A percentile compares a stretch with the other conserved stretches of the same genome.
Conservation (phyloP, 2,329 filamentous ascomycete species). For the Bretziella fagacearum region DNA sequence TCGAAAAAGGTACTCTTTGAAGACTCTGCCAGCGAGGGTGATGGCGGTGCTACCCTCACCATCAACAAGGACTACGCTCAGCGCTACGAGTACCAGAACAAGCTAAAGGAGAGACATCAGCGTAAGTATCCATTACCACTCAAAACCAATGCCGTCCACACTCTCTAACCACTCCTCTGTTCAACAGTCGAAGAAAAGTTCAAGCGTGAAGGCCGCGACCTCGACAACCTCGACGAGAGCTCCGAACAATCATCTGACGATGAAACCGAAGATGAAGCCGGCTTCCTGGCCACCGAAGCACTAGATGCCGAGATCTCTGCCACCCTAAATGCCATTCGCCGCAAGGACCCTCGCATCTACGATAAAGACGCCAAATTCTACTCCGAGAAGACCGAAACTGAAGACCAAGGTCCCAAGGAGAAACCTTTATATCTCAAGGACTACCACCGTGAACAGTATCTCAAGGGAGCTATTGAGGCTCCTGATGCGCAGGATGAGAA, state of each 20-base stretch:
- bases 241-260: constrained; percentile 51
- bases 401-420: constrained; percentile 35
- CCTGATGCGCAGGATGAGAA: constrained; percentile 22
- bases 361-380: constrained; percentile 69
- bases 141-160: not conserved
- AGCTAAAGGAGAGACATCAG: constrained; percentile 68
- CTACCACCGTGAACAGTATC: constrained; percentile 81
- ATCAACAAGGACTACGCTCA: constrained; percentile 83
- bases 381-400: constrained; percentile 38
- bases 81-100: constrained; percentile 93
- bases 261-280: constrained; percentile 81
- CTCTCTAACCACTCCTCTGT: not conserved
- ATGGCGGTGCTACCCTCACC: constrained; percentile 41
- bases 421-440: constrained; percentile 76
- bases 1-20: constrained; percentile 39
- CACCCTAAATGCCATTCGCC: constrained; percentile 71
- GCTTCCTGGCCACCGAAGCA: constrained; percentile 67
- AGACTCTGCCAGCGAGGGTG: constrained; percentile 27
- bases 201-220: constrained; percentile 45
- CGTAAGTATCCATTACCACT: constrained; percentile 29
- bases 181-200: constrained; percentile 74
- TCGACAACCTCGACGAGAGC: constrained; percentile 23
- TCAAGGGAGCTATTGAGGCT: constrained; percentile 46
- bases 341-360: constrained; percentile 84
- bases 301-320: constrained; percentile 77